Percentiles rank a stretch among this genome's conserved stretches.
Evolutionary conservation across 768 basidiomycete genomes (phyloP).

Genomic region (Amanita brunnescens): DNA sequence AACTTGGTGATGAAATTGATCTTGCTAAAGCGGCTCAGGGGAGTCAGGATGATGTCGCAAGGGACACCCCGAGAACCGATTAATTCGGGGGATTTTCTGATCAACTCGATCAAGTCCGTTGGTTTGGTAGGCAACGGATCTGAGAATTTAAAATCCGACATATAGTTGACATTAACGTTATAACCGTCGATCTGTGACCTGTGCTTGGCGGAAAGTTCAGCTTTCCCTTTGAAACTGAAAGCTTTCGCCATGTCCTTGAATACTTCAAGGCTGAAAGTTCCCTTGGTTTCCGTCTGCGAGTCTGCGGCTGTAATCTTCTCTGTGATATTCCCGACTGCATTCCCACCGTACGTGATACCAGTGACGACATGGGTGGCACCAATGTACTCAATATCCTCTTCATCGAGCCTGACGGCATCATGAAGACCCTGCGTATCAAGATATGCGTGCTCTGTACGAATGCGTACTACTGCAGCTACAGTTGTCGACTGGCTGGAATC

Average conservation of each 20-base stretch:
- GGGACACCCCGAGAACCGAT: background rate
- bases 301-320: background rate
- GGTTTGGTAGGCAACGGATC: background rate
- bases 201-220: background rate
- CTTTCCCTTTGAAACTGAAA: background rate
- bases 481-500: conserved; percentile 1
- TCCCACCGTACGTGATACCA: conserved; percentile 1
- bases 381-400: conserved; percentile 1
- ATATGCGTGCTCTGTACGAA: background rate
- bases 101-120: background rate
- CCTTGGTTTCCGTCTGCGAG: background rate
- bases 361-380: conserved; percentile 2
- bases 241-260: conserved; percentile 1
- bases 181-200: background rate
- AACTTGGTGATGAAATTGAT: background rate
- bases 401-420: background rate
- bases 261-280: background rate
- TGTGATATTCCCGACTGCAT: background rate
- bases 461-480: background rate
- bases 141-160: background rate
- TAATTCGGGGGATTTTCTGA: background rate
- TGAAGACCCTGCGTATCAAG: background rate
- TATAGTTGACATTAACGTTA: background rate
- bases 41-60: conserved; percentile 3
- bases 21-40: conserved; percentile 1